Conservation (phyloP, 257 asterid genomes). For the Penstemon eatonii region DNA sequence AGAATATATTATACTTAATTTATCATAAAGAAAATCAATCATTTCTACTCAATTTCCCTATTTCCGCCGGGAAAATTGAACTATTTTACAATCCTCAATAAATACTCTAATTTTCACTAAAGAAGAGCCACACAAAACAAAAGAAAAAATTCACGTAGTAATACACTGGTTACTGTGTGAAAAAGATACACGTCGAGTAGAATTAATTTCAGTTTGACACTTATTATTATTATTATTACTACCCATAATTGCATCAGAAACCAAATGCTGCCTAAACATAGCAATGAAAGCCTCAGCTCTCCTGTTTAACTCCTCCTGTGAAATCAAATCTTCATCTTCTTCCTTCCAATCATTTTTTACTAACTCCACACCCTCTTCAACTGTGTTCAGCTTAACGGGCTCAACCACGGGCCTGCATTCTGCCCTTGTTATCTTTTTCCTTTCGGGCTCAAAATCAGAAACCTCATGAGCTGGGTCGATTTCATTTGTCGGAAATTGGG, state of each 20-base stretch:
- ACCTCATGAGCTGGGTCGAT: slow-evolving; percentile 8
- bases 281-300: slow-evolving; percentile 88
- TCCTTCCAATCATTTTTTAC: slow-evolving; percentile 25
- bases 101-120: too few species aligned
- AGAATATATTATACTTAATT: too few species aligned
- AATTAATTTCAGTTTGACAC: neutral
- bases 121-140: too few species aligned
- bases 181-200: slow-evolving; percentile 20
- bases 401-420: slow-evolving; percentile 9
- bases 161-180: slow-evolving; percentile 13
- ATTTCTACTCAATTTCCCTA: too few species aligned
- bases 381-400: neutral
- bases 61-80: too few species aligned
- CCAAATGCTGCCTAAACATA: slow-evolving; percentile 91
- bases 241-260: slow-evolving; percentile 65
- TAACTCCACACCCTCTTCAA: slow-evolving; percentile 4
- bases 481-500: slow-evolving; percentile 27
- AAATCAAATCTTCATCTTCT: slow-evolving; percentile 45
- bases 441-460: slow-evolving; percentile 17
- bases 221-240: slow-evolving; percentile 1
- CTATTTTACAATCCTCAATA: too few species aligned
- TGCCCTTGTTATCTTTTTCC: slow-evolving; percentile 22
- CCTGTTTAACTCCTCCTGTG: slow-evolving; percentile 77
- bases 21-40: too few species aligned
- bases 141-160: neutral